phyloP scores from a whole-genome alignment of 257 asterid species.

The Nicotiana obtusifolia region DNA sequence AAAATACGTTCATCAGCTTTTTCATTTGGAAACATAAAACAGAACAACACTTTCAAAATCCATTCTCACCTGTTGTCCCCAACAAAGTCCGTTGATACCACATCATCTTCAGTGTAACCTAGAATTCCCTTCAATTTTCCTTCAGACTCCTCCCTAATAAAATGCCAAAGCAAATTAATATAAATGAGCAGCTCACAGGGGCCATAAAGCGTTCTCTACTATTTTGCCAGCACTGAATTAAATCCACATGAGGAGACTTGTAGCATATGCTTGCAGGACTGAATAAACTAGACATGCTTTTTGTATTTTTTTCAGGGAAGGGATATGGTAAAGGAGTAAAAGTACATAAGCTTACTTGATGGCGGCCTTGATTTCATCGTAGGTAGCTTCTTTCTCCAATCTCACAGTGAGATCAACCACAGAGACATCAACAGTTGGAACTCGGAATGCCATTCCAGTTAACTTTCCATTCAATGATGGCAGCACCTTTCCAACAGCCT shows the following conservation, averaged over 20 bases:
- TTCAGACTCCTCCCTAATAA: slow-evolving; percentile 68
- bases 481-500: slow-evolving; percentile 93
- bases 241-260: background rate
- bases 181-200: background rate
- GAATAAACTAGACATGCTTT: background rate
- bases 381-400: slow-evolving; percentile 64
- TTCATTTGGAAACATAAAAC: background rate
- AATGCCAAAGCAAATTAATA: background rate
- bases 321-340: too few species aligned
- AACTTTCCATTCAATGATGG: slow-evolving; percentile 80
- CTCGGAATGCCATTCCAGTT: slow-evolving; percentile 92
- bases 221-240: background rate
- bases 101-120: slow-evolving; percentile 87
- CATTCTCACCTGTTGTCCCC: slow-evolving; percentile 73
- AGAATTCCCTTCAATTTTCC: slow-evolving; percentile 76
- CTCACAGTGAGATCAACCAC: slow-evolving; percentile 84
- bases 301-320: too few species aligned
- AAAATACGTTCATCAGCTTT: background rate
- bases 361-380: slow-evolving; percentile 81
- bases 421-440: slow-evolving; percentile 58
- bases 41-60: background rate
- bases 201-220: background rate
- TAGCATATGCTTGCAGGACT: background rate
- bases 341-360: slow-evolving; percentile 46
- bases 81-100: slow-evolving; percentile 80